Evolutionary conservation across 257 asterid genomes (phyloP).

Genomic region (Jaltomata sinuosa): DNA sequence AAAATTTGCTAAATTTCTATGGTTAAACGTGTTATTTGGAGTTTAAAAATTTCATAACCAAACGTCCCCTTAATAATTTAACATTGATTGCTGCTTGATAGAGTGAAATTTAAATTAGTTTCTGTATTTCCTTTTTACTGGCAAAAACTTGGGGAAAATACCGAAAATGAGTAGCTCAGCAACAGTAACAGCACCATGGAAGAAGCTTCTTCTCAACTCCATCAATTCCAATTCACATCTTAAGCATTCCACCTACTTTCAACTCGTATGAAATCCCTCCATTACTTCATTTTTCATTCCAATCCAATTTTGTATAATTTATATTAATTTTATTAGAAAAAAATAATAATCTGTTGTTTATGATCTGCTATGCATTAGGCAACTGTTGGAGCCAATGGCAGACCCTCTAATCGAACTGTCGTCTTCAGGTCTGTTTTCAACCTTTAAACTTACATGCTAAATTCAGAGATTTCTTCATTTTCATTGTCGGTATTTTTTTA

Average conservation of each 20-base stretch:
- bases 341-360: neutral
- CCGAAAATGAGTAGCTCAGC: constrained; percentile 36
- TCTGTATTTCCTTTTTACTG: too few relatives aligned
- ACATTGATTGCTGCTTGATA: too few relatives aligned
- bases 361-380: constrained; percentile 32
- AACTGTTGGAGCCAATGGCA: constrained; percentile 53
- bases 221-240: constrained; percentile 69
- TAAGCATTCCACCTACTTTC: constrained; percentile 65
- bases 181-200: constrained; percentile 51
- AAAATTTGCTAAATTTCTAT: too few relatives aligned
- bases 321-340: neutral
- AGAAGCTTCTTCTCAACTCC: constrained; percentile 73
- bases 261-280: constrained; percentile 37
- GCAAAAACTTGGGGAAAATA: neutral
- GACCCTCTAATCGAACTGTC: constrained; percentile 93
- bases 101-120: too few relatives aligned
- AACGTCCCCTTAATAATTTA: too few relatives aligned
- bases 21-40: too few relatives aligned
- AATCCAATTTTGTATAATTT: neutral
- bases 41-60: too few relatives aligned
- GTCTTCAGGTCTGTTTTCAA: constrained; percentile 55
- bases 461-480: neutral
- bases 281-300: neutral
- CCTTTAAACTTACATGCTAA: neutral
- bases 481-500: neutral